Percentiles rank a stretch among this genome's conserved stretches.
Evolutionary conservation across 2,329 filamentous ascomycete species (phyloP).

Genomic region (Lizonia empirigonia): DNA sequence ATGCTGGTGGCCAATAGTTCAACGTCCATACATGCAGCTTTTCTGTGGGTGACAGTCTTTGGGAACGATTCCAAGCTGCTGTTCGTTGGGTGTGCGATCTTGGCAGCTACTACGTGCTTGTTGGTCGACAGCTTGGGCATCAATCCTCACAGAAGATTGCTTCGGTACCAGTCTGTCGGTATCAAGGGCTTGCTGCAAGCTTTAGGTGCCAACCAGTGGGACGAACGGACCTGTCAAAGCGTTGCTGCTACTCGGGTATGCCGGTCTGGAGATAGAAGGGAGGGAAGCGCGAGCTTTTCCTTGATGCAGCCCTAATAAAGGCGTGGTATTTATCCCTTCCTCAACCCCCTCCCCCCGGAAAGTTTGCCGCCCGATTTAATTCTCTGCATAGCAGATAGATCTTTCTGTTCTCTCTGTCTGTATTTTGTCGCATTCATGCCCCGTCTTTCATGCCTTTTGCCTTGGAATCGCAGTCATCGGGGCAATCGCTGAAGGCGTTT

Average conservation of each 20-base stretch:
- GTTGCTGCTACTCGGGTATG: conserved; percentile 9
- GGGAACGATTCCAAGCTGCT: neutral
- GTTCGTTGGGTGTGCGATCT: neutral
- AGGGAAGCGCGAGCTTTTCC: neutral
- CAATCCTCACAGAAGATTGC: conserved; percentile 34
- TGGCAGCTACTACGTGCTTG: neutral
- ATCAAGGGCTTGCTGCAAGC: conserved; percentile 23
- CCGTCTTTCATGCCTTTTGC: neutral
- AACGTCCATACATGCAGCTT: conserved; percentile 15
- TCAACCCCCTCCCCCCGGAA: neutral
- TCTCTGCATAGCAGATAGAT: neutral
- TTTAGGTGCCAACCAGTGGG: conserved; percentile 28
- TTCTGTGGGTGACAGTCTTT: neutral
- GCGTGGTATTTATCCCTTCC: neutral
- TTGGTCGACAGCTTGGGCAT: neutral
- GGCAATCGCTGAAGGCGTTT: neutral
- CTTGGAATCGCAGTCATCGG: neutral
- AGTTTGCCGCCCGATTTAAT: neutral
- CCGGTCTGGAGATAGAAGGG: neutral
- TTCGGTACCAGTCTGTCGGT: conserved; percentile 45
- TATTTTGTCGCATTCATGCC: neutral
- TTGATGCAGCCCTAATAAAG: neutral
- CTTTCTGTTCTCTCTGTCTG: neutral
- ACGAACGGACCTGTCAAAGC: conserved; percentile 7
- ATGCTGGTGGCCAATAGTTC: conserved; percentile 22